These are phyloP conservation scores for Phaffia rhodozyma DNA, from an alignment of 1,284 basidiomycete genomes.

Conservation along the genomic window DNA sequence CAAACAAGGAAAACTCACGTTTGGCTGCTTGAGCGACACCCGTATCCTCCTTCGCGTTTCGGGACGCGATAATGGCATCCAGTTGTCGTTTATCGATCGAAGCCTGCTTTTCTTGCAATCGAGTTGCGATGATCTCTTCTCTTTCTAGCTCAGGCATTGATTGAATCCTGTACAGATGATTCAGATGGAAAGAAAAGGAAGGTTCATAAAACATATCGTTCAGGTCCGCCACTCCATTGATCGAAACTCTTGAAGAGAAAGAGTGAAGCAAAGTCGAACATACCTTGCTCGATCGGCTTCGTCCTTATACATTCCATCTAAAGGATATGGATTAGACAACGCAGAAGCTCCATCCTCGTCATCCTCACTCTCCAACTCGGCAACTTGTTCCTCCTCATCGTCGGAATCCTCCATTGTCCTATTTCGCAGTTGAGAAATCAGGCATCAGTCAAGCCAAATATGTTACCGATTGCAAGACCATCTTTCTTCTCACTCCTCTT, in stretches of 20 bases:
- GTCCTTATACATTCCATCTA: constrained; percentile 80
- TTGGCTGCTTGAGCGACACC: constrained; percentile 59
- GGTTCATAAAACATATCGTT: background rate
- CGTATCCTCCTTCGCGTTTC: constrained; percentile 45
- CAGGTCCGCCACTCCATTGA: background rate
- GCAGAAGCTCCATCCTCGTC: constrained; percentile 27
- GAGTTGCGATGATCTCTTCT: constrained; percentile 66
- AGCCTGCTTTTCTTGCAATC: constrained; percentile 68
- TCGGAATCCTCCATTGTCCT: constrained; percentile 35
- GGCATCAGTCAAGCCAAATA: background rate
- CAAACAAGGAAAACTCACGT: constrained; percentile 40
- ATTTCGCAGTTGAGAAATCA: background rate
- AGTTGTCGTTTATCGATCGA: constrained; percentile 61
- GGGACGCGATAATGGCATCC: constrained; percentile 57
- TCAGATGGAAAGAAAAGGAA: background rate
- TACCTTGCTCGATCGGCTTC: constrained; percentile 69
- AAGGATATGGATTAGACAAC: constrained; percentile 59
- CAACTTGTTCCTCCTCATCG: constrained; percentile 38
- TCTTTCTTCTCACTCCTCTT: too few relatives aligned
- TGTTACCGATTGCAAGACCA: too few relatives aligned
- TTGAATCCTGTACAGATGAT: constrained; percentile 47
- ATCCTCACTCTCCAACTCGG: constrained; percentile 47
- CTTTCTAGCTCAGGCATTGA: constrained; percentile 74
- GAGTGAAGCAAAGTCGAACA: constrained; percentile 27
- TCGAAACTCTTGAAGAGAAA: background rate